phyloP scores from a whole-genome alignment of 768 basidiomycete genomes.

The Phylloporus rhodoxanthus region DNA sequence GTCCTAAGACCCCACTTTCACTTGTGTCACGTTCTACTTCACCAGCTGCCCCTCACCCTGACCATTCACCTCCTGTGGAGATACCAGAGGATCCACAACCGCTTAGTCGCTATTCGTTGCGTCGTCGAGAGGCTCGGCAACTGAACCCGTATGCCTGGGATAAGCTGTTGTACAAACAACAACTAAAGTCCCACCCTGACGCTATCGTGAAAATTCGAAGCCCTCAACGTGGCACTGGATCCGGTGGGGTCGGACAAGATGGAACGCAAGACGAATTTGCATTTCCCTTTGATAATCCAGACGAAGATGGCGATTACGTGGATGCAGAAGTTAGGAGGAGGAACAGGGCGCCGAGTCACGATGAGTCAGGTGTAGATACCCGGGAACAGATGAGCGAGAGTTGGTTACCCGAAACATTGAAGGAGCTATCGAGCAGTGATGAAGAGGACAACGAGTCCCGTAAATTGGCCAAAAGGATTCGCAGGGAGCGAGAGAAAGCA shows the following conservation, averaged over 20 bases:
- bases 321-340: conserved; percentile 8
- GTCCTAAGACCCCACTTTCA: not conserved
- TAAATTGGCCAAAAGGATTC: conserved; percentile 31
- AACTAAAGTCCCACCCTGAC: conserved; percentile 53
- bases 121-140: conserved; percentile 50
- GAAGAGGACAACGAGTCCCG: conserved; percentile 35
- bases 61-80: conserved; percentile 2
- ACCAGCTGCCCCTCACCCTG: not conserved
- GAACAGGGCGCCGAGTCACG: conserved; percentile 1
- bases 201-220: conserved; percentile 54
- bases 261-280: conserved; percentile 31
- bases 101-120: conserved; percentile 46
- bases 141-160: conserved; percentile 60
- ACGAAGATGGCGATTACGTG: conserved; percentile 27
- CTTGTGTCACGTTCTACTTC: not conserved
- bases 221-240: conserved; percentile 26
- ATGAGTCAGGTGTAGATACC: not conserved
- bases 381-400: conserved; percentile 5
- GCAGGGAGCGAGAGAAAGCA: conserved; percentile 25
- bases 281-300: conserved; percentile 14
- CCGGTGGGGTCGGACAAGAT: conserved; percentile 24
- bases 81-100: conserved; percentile 17
- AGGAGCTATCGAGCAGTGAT: conserved; percentile 37
- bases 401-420: conserved; percentile 35
- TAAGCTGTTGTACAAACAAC: conserved; percentile 43